Conservation (phyloP, 2,329 filamentous ascomycete species). For the Coniochaeta sp. region DNA sequence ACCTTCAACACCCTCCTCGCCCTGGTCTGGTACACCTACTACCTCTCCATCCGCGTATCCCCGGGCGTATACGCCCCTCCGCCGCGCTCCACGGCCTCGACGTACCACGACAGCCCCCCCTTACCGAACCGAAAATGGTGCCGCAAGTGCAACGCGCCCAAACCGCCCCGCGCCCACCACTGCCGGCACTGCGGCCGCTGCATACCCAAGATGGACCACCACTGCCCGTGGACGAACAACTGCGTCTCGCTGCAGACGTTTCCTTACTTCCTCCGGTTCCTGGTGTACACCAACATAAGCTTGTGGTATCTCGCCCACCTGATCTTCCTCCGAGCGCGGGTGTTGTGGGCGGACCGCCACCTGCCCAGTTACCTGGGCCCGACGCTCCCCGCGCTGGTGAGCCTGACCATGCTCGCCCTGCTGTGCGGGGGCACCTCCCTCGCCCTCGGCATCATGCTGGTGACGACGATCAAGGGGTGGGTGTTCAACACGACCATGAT, state of each 20-base stretch:
- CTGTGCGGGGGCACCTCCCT: constrained; percentile 53
- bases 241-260: constrained; percentile 79
- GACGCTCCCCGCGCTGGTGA: constrained; percentile 46
- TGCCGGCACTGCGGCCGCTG: constrained; percentile 70
- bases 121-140: constrained; percentile 51
- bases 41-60: constrained; percentile 48
- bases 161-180: constrained; percentile 74
- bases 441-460: constrained; percentile 56
- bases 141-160: constrained; percentile 65
- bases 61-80: constrained; percentile 49
- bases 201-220: constrained; percentile 77
- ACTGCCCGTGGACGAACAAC: constrained; percentile 80
- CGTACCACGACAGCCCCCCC: constrained; percentile 12
- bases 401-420: constrained; percentile 54
- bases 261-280: constrained; percentile 75
- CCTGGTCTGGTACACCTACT: constrained; percentile 65
- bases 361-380: constrained; percentile 72
- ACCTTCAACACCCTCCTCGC: constrained; percentile 60
- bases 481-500: constrained; percentile 71
- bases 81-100: constrained; percentile 11
- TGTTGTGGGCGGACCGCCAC: constrained; percentile 58
- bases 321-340: constrained; percentile 49
- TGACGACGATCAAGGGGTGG: constrained; percentile 55
- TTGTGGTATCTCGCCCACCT: constrained; percentile 57
- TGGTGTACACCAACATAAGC: constrained; percentile 59